Evolutionary conservation across 805 yeast genomes (phyloP), one percentile per base, ranked within the genome.

Genomic region (Starmerella apis): DNA sequence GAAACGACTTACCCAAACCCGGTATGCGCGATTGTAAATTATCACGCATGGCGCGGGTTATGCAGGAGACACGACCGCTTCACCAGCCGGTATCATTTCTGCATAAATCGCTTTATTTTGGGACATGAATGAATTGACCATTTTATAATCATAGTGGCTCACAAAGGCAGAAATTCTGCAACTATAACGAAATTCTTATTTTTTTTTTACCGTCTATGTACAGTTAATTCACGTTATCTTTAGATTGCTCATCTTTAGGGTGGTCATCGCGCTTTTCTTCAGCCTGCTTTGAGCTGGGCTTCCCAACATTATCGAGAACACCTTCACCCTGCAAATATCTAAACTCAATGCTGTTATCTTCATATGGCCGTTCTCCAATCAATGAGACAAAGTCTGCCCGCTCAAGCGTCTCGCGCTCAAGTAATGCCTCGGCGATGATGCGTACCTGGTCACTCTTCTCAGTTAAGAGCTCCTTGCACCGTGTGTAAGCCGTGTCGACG

Each of bases 351-450:
- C 60, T 52, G 44, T 59, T 54, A 38, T 60, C 63, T 45, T 54
- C 82, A 74, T 83, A 92, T 11, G 95, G 96, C 55, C 99, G 76
- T 64, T 83, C 83, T 11, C 99, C 99, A 43, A 92, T 68, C 47
- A 92, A 65, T 47, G 84, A 74, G 51, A 88, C 80, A 94, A 92
- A 86, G 63, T 92, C 98, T 59, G 86, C 94, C 65, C 98, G 78
- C 3, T 95, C 86, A 24, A 92, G 74, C 14, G 86, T 94, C 66
- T 92, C 99, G 65, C 90, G 87, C 49, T 74, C 68, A 61, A 90
- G 75, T 55, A 92, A 72, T 60, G 86, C 86, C 64, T 88, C 82
- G 0, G 98, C 98, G 36, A 94, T 88, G 54, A 77, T 71, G 55
- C 80, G 88, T 33, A 92, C 86, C 52, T 83, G 92, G 4, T 71